Percentiles rank a stretch among this genome's conserved stretches.
These are phyloP conservation scores for Cucurbitaria berberidis DNA, from an alignment of 2,329 filamentous ascomycete genomes.

Conservation along the genomic window DNA sequence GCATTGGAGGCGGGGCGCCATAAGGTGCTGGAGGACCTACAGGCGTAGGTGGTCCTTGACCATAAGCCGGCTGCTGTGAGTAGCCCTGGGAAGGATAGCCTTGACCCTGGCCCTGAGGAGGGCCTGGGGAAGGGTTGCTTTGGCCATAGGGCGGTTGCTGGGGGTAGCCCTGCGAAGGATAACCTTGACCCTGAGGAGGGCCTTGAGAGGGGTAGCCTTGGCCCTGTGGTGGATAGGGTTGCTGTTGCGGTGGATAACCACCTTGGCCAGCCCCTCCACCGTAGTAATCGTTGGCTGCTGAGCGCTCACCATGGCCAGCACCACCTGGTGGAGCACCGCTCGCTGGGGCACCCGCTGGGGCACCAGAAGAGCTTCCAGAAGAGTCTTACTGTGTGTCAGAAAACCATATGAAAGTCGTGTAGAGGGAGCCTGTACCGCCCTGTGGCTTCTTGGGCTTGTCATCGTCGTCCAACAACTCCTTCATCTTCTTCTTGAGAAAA, in stretches of 20 bases:
- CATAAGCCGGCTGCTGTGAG: slow-evolving; percentile 14
- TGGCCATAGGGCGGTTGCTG: slow-evolving; percentile 14
- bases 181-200: slow-evolving; percentile 22
- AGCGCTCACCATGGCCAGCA: slow-evolving; percentile 28
- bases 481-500: slow-evolving; percentile 56
- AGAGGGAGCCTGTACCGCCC: not conserved
- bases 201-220: slow-evolving; percentile 19
- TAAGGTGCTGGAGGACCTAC: slow-evolving; percentile 41
- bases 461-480: slow-evolving; percentile 52
- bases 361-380: slow-evolving; percentile 5
- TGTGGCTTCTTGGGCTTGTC: slow-evolving; percentile 31
- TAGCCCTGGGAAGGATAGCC: slow-evolving; percentile 37
- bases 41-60: slow-evolving; percentile 30
- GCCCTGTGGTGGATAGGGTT: slow-evolving; percentile 25
- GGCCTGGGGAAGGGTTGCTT: slow-evolving; percentile 15
- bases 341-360: slow-evolving; percentile 19
- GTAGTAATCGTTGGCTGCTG: slow-evolving; percentile 28
- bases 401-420: not conserved
- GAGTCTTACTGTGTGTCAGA: slow-evolving; percentile 1
- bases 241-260: slow-evolving; percentile 25
- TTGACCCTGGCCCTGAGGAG: slow-evolving; percentile 22
- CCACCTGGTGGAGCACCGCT: slow-evolving; percentile 17
- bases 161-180: slow-evolving; percentile 34
- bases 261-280: slow-evolving; percentile 16
- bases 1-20: slow-evolving; percentile 60